These are phyloP conservation scores for Theobroma cacao DNA, from an alignment of 345 rosid species.

Conservation along the genomic window DNA sequence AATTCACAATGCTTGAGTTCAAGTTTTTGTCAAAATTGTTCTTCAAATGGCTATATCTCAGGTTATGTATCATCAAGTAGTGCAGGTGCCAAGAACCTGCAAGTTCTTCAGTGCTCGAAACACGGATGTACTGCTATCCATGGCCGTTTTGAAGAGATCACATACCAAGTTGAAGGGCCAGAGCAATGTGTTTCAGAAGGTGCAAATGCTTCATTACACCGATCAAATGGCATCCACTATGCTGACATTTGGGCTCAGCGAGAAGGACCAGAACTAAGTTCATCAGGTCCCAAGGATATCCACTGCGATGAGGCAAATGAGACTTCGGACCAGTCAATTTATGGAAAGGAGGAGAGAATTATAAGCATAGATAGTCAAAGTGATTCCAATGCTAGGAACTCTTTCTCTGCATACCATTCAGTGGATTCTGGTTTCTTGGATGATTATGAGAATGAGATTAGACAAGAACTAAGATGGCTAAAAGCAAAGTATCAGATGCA, in stretches of 20 bases:
- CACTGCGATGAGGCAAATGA: constrained; percentile 36
- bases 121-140: constrained; percentile 52
- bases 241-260: constrained; percentile 67
- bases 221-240: constrained; percentile 27
- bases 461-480: constrained; percentile 86
- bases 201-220: constrained; percentile 23
- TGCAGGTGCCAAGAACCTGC: constrained; percentile 35
- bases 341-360: constrained; percentile 36
- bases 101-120: constrained; percentile 48
- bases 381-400: constrained; percentile 24
- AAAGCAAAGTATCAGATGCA: constrained; percentile 79
- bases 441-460: constrained; percentile 68
- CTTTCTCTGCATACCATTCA: constrained; percentile 23
- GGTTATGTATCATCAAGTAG: constrained; percentile 45
- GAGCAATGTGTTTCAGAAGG: constrained; percentile 33
- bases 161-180: constrained; percentile 57
- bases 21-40: constrained; percentile 40
- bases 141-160: constrained; percentile 85
- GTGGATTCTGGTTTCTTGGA: constrained; percentile 24
- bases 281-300: constrained; percentile 39
- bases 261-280: constrained; percentile 30
- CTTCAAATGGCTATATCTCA: constrained; percentile 31
- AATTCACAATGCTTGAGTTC: constrained; percentile 11
- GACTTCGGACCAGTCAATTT: constrained; percentile 5
- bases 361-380: constrained; percentile 32